These are phyloP conservation scores for Bruguiera hainesii DNA, from an alignment of 441 rosid genomes.

Conservation along the genomic window DNA sequence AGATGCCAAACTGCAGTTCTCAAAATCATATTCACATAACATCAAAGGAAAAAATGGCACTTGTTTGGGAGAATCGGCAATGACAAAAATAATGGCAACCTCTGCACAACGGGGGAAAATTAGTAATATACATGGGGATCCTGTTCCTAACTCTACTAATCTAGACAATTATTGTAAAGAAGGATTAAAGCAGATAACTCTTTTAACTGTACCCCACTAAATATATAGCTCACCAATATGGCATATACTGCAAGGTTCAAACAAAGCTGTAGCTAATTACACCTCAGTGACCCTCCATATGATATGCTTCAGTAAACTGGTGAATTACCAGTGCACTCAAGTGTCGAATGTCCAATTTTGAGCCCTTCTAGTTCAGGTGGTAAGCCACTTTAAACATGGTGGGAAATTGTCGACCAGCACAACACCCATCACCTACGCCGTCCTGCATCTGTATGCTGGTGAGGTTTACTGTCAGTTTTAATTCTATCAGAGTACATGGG, in stretches of 20 bases:
- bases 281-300: slow-evolving; percentile 17
- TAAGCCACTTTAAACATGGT: background rate
- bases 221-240: slow-evolving; percentile 37
- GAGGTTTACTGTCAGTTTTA: slow-evolving; percentile 71
- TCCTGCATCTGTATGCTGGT: slow-evolving; percentile 40
- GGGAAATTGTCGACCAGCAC: background rate
- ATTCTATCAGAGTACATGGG: slow-evolving; percentile 99
- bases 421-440: slow-evolving; percentile 42
- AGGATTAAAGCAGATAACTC: slow-evolving; percentile 6
- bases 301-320: slow-evolving; percentile 12
- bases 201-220: slow-evolving; percentile 29
- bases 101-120: slow-evolving; percentile 19
- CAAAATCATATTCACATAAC: slow-evolving; percentile 16
- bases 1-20: background rate
- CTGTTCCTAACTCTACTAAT: slow-evolving; percentile 37
- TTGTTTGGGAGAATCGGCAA: background rate
- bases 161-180: slow-evolving; percentile 29
- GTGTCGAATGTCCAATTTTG: slow-evolving; percentile 9
- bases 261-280: slow-evolving; percentile 30
- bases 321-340: slow-evolving; percentile 1
- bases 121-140: slow-evolving; percentile 42
- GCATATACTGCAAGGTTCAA: slow-evolving; percentile 22
- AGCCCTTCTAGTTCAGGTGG: background rate
- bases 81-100: slow-evolving; percentile 20
- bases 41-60: background rate